Conservation (phyloP, 2,329 filamentous ascomycete species). For the Elsinoe arachidis region DNA sequence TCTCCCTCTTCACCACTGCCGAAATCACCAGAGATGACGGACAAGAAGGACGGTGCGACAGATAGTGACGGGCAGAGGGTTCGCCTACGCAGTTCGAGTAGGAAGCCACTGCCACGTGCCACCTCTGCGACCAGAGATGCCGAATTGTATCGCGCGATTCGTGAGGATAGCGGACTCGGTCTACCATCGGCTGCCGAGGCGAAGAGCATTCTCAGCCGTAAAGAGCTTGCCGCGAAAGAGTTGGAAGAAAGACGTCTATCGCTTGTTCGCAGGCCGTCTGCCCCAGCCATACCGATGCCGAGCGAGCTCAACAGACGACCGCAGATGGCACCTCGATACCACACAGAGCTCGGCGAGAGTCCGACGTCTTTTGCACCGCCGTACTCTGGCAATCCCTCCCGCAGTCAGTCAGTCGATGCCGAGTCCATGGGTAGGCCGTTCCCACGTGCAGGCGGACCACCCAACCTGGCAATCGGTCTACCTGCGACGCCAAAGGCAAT, state of each 20-base stretch:
- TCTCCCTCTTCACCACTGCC: constrained; percentile 78
- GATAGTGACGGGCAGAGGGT: constrained; percentile 35
- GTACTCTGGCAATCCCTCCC: constrained; percentile 33
- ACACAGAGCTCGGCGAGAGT: constrained; percentile 37
- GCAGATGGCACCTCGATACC: constrained; percentile 28
- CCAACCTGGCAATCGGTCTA: constrained; percentile 59
- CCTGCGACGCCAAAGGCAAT: constrained; percentile 87
- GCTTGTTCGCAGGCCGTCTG: constrained; percentile 68
- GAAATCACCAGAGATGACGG: constrained; percentile 53
- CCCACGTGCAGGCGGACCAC: constrained; percentile 30
- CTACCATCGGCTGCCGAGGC: background rate
- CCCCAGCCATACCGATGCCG: constrained; percentile 71
- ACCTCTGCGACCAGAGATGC: constrained; percentile 19
- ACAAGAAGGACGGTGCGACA: constrained; percentile 55
- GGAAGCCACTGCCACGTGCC: constrained; percentile 33
- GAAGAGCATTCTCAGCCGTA: constrained; percentile 27
- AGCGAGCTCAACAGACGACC: constrained; percentile 32
- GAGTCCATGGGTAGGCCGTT: constrained; percentile 34
- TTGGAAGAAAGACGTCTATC: constrained; percentile 83
- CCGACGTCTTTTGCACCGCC: constrained; percentile 32
- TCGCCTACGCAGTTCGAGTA: constrained; percentile 43
- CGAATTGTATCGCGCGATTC: background rate
- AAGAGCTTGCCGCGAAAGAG: constrained; percentile 57
- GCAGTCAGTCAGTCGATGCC: constrained; percentile 60
- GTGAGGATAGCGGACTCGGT: constrained; percentile 6